A percentile compares a stretch with the other conserved stretches of the same genome.
Conservation (phyloP, 805 yeast species). For the Yarrowia alimentaria region DNA sequence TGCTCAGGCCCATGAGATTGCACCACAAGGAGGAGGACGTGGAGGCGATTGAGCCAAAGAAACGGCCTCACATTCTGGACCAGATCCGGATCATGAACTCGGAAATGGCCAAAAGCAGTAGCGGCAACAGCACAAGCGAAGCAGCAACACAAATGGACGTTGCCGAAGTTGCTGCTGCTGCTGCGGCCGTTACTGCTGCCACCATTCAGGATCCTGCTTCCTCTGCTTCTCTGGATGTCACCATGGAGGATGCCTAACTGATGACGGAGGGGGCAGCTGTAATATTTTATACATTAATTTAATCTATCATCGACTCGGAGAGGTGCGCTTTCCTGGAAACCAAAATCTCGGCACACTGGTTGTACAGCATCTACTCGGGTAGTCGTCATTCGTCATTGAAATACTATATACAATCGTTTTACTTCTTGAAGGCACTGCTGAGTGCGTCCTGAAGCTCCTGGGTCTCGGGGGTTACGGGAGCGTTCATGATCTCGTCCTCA, state of each 20-base stretch:
- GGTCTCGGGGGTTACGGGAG: conserved; percentile 21
- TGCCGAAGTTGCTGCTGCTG: conserved; percentile 16
- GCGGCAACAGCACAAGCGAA: not conserved
- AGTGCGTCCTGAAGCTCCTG: conserved; percentile 19
- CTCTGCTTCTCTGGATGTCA: conserved; percentile 8
- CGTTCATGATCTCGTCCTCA: conserved; percentile 18
- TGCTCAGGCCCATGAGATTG: conserved; percentile 31
- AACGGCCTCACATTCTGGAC: conserved; percentile 20
- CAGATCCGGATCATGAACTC: conserved; percentile 2
- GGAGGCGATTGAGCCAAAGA: conserved; percentile 12
- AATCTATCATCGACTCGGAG: too few species aligned
- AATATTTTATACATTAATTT: not conserved
- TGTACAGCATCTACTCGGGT: too few species aligned
- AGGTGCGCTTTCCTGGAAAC: too few species aligned
- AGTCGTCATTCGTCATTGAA: too few species aligned
- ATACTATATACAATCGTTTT: conserved; percentile 15
- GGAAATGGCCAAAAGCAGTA: conserved; percentile 2
- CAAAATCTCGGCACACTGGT: too few species aligned
- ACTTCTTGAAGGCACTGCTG: conserved; percentile 1
- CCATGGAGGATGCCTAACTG: conserved; percentile 17
- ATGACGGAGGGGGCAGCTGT: not conserved
- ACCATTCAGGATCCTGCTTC: conserved; percentile 7
- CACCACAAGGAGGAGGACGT: conserved; percentile 23
- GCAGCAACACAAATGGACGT: conserved; percentile 1
- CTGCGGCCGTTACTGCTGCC: conserved; percentile 7